Evolutionary conservation across 805 yeast genomes (phyloP).

Genomic region (Diddensiella caesifluorescens): DNA sequence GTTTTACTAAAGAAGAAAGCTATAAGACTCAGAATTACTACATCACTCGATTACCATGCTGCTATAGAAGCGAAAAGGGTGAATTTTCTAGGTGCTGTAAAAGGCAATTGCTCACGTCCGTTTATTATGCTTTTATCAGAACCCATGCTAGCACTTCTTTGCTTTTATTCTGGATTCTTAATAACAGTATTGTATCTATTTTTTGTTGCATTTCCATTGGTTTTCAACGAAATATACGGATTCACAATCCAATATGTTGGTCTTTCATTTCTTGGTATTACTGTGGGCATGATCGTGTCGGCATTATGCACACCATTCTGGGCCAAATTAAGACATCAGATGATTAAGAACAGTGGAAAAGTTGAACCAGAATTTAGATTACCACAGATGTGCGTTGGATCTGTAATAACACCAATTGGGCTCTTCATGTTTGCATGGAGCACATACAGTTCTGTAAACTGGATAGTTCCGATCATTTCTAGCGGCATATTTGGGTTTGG

Average conservation of each 20-base stretch:
- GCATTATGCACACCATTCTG: constrained; percentile 8
- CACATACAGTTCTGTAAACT: constrained; percentile 39
- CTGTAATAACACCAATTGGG: constrained; percentile 35
- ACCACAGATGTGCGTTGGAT: constrained; percentile 48
- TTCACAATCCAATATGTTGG: background rate
- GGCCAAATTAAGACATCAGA: constrained; percentile 46
- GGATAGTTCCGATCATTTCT: constrained; percentile 53
- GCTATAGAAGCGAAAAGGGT: background rate
- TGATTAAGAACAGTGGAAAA: constrained; percentile 46
- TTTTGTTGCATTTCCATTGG: constrained; percentile 1
- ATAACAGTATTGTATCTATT: background rate
- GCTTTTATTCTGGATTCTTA: background rate
- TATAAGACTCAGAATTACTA: constrained; percentile 50
- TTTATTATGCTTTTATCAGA: background rate
- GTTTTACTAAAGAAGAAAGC: constrained; percentile 61
- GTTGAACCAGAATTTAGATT: constrained; percentile 56
- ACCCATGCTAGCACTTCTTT: background rate
- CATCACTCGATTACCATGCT: constrained; percentile 36
- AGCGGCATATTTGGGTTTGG: constrained; percentile 45
- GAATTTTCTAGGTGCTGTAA: constrained; percentile 4
- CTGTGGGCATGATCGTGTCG: background rate
- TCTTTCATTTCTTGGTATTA: background rate
- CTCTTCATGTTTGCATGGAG: constrained; percentile 36
- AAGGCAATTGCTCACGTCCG: background rate
- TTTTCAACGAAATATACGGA: background rate